Percentiles rank a stretch among this genome's conserved stretches.
These are phyloP conservation scores for Lachnellula cervina DNA, from an alignment of 2,329 filamentous ascomycete genomes.

Conservation along the genomic window DNA sequence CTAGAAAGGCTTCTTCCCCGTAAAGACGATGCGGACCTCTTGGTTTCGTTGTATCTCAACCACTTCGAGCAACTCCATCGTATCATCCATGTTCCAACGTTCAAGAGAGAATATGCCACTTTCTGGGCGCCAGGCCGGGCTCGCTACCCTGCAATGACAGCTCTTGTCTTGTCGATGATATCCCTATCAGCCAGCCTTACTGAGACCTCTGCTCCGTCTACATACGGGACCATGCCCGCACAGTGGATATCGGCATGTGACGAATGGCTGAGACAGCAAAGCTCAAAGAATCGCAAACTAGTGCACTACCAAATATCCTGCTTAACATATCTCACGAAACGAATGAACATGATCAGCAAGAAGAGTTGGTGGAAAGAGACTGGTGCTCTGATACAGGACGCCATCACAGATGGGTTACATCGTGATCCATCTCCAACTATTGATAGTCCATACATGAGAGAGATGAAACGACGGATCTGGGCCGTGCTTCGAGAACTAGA, in stretches of 20 bases:
- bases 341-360: constrained; percentile 60
- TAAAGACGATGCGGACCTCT: constrained; percentile 4
- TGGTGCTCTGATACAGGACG: constrained; percentile 52
- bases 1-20: constrained; percentile 4
- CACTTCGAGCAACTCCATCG: constrained; percentile 8
- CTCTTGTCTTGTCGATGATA: constrained; percentile 42
- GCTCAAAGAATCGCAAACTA: constrained; percentile 55
- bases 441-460: constrained; percentile 50
- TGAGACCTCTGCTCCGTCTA: constrained; percentile 49
- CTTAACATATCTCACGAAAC: constrained; percentile 55
- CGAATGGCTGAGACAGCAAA: constrained; percentile 49
- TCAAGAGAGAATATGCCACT: constrained; percentile 7
- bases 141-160: constrained; percentile 8
- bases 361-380: constrained; percentile 58
- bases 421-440: constrained; percentile 53
- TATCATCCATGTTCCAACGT: constrained; percentile 9
- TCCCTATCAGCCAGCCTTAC: constrained; percentile 46
- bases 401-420: constrained; percentile 54
- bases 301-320: constrained; percentile 58
- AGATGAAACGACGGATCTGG: constrained; percentile 59
- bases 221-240: constrained; percentile 51
- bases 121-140: constrained; percentile 1
- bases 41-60: constrained; percentile 7
- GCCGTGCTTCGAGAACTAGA: constrained; percentile 58
- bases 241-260: constrained; percentile 54